Conservation (phyloP, 164 flowering plant species). For the Houttuynia cordata region DNA sequence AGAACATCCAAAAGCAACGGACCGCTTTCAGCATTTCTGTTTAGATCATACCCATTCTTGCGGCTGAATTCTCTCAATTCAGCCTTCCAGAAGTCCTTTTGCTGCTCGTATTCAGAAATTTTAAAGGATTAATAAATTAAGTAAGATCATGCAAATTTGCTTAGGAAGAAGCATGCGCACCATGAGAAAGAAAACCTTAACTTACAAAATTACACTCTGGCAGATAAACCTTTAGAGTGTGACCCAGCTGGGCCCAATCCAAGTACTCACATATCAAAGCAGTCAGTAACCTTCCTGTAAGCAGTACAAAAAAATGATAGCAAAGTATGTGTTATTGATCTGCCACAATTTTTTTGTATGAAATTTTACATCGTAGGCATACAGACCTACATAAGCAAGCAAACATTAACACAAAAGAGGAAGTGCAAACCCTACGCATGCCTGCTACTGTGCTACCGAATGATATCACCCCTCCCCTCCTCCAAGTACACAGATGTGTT, state of each 20-base stretch:
- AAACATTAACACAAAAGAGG: no score
- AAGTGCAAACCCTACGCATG: no score
- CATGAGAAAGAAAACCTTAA: neutral
- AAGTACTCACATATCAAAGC: slow-evolving; percentile 90
- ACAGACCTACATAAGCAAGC: no score
- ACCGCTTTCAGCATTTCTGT: slow-evolving; percentile 77
- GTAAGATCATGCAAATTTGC: neutral
- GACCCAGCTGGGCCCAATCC: slow-evolving; percentile 96
- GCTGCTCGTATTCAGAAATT: slow-evolving; percentile 36
- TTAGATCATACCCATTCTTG: slow-evolving; percentile 71
- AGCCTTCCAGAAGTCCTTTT: slow-evolving; percentile 90
- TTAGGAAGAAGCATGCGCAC: neutral
- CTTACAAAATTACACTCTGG: slow-evolving; percentile 98
- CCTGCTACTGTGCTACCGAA: no score
- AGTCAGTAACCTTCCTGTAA: slow-evolving; percentile 83
- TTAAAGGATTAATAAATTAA: neutral
- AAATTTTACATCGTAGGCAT: neutral
- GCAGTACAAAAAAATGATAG: neutral
- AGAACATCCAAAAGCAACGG: slow-evolving; percentile 94
- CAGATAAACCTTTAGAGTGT: slow-evolving; percentile 85
- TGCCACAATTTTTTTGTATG: no score
- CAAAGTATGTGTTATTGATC: neutral
- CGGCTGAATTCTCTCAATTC: slow-evolving; percentile 84
- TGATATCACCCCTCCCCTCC: no score
- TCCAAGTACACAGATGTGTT: no score